Evolutionary conservation across 2,329 filamentous ascomycete genomes (phyloP), one percentile per base, ranked within the genome.

Genomic region (Hansfordia pulvinata): DNA sequence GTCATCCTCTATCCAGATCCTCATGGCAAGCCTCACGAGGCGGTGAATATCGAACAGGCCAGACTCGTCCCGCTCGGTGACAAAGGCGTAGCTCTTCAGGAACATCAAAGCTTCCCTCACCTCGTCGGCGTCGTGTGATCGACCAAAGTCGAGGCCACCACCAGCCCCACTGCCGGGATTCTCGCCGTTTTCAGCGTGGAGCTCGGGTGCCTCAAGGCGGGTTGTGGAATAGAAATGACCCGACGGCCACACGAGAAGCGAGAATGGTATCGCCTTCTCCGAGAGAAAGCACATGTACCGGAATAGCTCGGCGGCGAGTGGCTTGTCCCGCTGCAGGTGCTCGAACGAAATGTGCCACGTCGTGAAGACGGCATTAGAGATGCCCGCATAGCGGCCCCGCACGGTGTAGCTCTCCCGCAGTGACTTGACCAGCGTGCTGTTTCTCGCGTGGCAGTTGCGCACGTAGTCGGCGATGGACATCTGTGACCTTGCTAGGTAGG

Each of bases 331-430:
- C 12, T 33, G 35, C 14, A 60, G 54, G 17, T 51, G 42, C 10
- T 54, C 37, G 18, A 62, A 56, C 0, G 57, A 58, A 10, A 61
- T 41, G 1, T 54, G 33, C 40, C 47, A 56, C 1, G 57, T 56
- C 0, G 43, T 46, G 5, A 49, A 50, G 3, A 60, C 39, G 1
- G 54, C 42, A 13, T 52, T 47, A 21, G 46, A 44, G 2, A 49
- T 38, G 2, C 26, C 33, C 9, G 20, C 28, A 31, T 56, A 52
- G 15, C 46, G 43, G 2, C 29, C 40, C n/a, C n/a, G n/a, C n/a
- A n/a, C n/a, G n/a, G n/a, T n/a, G n/a, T n/a, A n/a, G 2, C 41
- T 35, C 30, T 58, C 53, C 4, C 35, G 34, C 16, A 56, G 53
- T 8, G 53, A 44, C 25, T 37, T 32, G 4, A 50, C 33, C 6